phyloP scores from a whole-genome alignment of 345 rosid species.

The Citrus mangshanensis region DNA sequence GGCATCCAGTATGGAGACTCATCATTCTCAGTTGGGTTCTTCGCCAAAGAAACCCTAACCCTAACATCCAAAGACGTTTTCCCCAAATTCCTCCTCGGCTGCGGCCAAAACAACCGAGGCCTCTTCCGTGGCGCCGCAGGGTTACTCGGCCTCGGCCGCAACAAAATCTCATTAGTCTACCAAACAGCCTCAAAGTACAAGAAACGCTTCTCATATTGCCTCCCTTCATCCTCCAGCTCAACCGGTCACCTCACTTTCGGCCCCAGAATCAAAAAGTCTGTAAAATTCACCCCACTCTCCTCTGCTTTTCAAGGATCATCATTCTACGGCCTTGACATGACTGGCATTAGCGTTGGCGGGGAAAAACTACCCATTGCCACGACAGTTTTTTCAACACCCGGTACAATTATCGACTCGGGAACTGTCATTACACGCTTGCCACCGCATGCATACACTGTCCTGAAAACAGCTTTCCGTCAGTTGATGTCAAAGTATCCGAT shows the following conservation, averaged over 20 bases:
- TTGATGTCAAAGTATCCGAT: constrained; percentile 56
- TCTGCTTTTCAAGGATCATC: constrained; percentile 31
- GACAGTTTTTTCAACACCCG: constrained; percentile 44
- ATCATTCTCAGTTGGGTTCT: constrained; percentile 65
- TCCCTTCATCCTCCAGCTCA: constrained; percentile 61
- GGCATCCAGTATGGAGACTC: constrained; percentile 77
- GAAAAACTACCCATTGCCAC: constrained; percentile 40
- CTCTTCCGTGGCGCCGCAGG: constrained; percentile 76
- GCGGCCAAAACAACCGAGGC: constrained; percentile 80
- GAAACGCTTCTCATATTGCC: constrained; percentile 78
- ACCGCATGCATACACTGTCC: constrained; percentile 50
- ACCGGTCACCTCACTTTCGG: constrained; percentile 82
- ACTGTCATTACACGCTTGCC: constrained; percentile 85
- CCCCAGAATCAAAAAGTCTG: constrained; percentile 27
- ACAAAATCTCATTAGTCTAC: constrained; percentile 55
- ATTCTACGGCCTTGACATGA: constrained; percentile 65
- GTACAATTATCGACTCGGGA: constrained; percentile 80
- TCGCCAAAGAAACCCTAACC: constrained; percentile 57
- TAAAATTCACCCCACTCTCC: constrained; percentile 59
- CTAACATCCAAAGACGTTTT: constrained; percentile 47
- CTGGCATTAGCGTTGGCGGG: constrained; percentile 57
- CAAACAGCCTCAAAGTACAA: constrained; percentile 62
- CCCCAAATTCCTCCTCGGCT: constrained; percentile 57
- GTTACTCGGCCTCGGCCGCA: constrained; percentile 79
- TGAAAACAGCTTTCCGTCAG: constrained; percentile 42